phyloP scores from a whole-genome alignment of 2,329 filamentous ascomycete species.

The Aspergillus sp. region DNA sequence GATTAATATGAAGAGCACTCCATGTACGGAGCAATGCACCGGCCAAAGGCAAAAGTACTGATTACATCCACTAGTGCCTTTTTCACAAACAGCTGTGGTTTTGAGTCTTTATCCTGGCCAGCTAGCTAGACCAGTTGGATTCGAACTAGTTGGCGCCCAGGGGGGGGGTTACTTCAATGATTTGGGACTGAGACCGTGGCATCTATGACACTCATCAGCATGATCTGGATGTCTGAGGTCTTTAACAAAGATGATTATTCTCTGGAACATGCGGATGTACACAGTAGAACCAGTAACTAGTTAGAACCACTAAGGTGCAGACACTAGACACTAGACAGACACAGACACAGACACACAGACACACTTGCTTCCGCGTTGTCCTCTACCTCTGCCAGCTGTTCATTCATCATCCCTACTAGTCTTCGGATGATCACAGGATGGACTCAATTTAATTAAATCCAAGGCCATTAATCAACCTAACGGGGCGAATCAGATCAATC shows the following conservation, averaged over 20 bases:
- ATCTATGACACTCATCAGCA: too few relatives aligned
- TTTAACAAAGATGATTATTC: too few relatives aligned
- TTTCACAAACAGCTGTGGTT: neutral
- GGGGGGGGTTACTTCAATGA: neutral
- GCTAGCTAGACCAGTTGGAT: neutral
- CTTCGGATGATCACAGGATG: slow-evolving; percentile 9
- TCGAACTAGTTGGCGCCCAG: neutral
- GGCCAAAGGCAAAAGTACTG: neutral
- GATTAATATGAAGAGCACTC: too few relatives aligned
- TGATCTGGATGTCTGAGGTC: too few relatives aligned
- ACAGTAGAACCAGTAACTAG: too few relatives aligned
- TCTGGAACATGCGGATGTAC: too few relatives aligned
- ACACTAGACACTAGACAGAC: too few relatives aligned
- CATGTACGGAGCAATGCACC: too few relatives aligned
- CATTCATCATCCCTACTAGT: slow-evolving; percentile 4
- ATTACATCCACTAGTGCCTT: neutral
- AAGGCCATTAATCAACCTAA: neutral
- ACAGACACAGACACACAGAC: neutral
- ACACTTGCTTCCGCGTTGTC: slow-evolving; percentile 4
- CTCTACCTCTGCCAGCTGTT: slow-evolving; percentile 10
- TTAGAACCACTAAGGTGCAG: neutral
- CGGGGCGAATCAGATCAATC: slow-evolving; percentile 8
- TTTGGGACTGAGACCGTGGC: too few relatives aligned
- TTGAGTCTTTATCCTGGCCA: neutral
- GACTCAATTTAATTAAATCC: slow-evolving; percentile 7